Evolutionary conservation across 2,329 filamentous ascomycete genomes (phyloP).

Genomic region (Emericellopsis atlantica): DNA sequence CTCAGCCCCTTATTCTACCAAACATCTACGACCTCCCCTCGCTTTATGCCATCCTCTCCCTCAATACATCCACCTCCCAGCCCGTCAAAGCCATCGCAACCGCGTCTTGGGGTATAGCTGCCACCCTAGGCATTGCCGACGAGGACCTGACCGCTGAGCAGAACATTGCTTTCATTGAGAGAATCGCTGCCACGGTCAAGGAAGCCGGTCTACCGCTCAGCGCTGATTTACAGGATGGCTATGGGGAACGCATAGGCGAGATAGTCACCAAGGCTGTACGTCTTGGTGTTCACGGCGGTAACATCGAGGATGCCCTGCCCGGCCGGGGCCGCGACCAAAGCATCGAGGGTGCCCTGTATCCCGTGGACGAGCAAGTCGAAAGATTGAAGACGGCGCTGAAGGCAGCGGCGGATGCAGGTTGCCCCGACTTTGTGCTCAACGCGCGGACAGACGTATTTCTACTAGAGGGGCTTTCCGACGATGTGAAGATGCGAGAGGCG

Average conservation of each 20-base stretch:
- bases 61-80: slow-evolving; percentile 20
- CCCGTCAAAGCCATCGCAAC: slow-evolving; percentile 32
- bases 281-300: slow-evolving; percentile 41
- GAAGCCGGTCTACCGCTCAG: slow-evolving; percentile 33
- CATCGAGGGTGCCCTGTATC: slow-evolving; percentile 16
- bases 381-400: slow-evolving; percentile 29
- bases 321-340: slow-evolving; percentile 19
- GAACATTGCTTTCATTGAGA: slow-evolving; percentile 33
- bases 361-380: slow-evolving; percentile 29
- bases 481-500: slow-evolving; percentile 28
- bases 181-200: slow-evolving; percentile 28
- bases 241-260: slow-evolving; percentile 30
- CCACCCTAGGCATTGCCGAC: slow-evolving; percentile 28
- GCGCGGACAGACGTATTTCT: slow-evolving; percentile 43
- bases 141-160: slow-evolving; percentile 33
- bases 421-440: slow-evolving; percentile 43
- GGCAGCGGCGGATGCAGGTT: slow-evolving; percentile 30
- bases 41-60: slow-evolving; percentile 27
- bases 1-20: slow-evolving; percentile 36
- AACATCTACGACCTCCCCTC: slow-evolving; percentile 43
- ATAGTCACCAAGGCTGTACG: slow-evolving; percentile 31
- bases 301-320: slow-evolving; percentile 40
- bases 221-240: slow-evolving; percentile 50
- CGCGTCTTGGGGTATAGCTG: slow-evolving; percentile 37
- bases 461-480: slow-evolving; percentile 18